Evolutionary conservation across 2,329 filamentous ascomycete genomes (phyloP), one percentile per base, ranked within the genome.

Genomic region (Aspergillus chevalieri): DNA sequence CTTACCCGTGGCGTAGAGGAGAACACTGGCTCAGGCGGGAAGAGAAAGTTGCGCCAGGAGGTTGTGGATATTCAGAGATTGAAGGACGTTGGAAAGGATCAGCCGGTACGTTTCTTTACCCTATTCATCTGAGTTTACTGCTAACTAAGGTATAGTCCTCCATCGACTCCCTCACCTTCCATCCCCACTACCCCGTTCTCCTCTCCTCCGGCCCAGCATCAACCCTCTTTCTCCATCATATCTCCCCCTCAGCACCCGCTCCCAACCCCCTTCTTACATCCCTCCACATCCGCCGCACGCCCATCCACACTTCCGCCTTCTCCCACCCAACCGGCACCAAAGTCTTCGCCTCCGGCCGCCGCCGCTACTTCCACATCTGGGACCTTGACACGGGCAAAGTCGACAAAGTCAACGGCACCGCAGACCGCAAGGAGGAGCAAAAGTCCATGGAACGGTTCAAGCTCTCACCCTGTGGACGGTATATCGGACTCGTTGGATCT

Each of bases 291-390:
- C 85, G 85, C 63, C 81, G 82, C 55, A 92, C 90, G 0, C 87
- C 91, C n/a, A 78, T 98, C 47, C 83, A 86, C 51, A 89, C 86
- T 9, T 89, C 91, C 6, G 81, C 86, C 34, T 97, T 98, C 69
- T 76, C 90, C 50, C 81, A 79, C 22, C 82, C 86, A 4, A 73
- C 74, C 14, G 89, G 87, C 55, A 84, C 86, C 54, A 86, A 86
- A 59, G 86, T 98, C 57, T 88, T 95, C 68, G 87, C 96, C 52
- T 87, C 90, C 15, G 91, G 91, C 34, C 85, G 92, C 33, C 83
- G 93, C 45, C 84, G 84, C 55, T 97, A 90, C 74, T 96, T 97
- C 70, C 93, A 97, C 71, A 84, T 86, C 57, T 98, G 93, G 93
- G 85, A 97, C 62, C 79, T 98, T 21, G 77, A 85, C 41, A 85